Percentiles rank a stretch among this genome's conserved stretches.
phyloP scores from a whole-genome alignment of 2,329 filamentous ascomycete genomes.

The Sordariomycetes sp. region DNA sequence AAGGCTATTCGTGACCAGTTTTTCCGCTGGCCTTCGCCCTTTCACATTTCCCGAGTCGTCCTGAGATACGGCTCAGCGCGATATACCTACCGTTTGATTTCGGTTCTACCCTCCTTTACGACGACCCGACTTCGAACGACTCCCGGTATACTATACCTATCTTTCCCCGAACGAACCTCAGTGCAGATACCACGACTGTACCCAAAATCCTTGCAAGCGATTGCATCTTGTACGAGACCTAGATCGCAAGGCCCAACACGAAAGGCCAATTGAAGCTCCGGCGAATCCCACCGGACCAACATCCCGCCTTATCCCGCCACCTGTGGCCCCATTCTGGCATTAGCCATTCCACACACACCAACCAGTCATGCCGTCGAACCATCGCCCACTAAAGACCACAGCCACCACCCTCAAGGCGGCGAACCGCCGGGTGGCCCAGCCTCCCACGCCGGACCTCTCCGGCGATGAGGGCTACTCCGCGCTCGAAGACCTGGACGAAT shows the following conservation, averaged over 20 bases:
- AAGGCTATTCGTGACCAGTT: constrained; percentile 2
- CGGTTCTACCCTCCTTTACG: neutral
- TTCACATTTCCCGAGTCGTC: neutral
- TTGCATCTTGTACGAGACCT: too few relatives aligned
- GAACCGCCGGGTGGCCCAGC: constrained; percentile 37
- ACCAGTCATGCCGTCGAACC: constrained; percentile 40
- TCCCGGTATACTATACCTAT: neutral
- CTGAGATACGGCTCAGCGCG: neutral
- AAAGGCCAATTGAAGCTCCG: too few relatives aligned
- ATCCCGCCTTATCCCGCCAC: too few relatives aligned
- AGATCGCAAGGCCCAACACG: too few relatives aligned
- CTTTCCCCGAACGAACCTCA: neutral
- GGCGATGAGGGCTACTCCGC: constrained; percentile 64
- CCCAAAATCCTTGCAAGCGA: neutral
- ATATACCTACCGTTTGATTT: neutral
- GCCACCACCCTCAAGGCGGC: constrained; percentile 29
- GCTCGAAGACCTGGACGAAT: constrained; percentile 71
- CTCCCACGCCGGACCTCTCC: constrained; percentile 45
- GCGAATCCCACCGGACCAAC: too few relatives aligned
- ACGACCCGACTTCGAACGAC: neutral
- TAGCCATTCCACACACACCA: neutral
- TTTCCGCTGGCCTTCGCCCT: neutral
- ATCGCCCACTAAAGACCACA: constrained; percentile 33
- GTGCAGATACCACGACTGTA: neutral
- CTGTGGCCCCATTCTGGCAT: neutral